Conservation (phyloP, 805 yeast species). For the Schwanniomyces polymorphus region DNA sequence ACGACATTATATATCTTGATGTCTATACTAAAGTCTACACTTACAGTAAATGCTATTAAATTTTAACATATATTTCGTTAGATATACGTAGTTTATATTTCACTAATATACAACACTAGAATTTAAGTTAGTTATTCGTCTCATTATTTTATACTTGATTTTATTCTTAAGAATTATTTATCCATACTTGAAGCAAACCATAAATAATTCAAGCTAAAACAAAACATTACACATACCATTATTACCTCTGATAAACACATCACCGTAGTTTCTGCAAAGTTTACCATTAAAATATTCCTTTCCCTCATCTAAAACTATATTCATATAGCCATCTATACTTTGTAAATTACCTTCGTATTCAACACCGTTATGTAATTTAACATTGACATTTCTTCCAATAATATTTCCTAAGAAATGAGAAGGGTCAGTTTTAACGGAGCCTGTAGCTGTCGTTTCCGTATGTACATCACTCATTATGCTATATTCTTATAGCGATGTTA, state of each 20-base stretch:
- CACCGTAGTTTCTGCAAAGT: slow-evolving; percentile 55
- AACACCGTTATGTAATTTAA: slow-evolving; percentile 83
- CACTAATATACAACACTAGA: slow-evolving; percentile 44
- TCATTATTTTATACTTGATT: not conserved
- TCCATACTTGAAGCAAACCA: not conserved
- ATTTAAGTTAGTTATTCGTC: slow-evolving; percentile 21
- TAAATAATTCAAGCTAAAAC: not conserved
- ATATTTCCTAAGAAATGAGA: slow-evolving; percentile 79
- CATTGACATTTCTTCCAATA: slow-evolving; percentile 76
- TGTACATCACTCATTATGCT: slow-evolving; percentile 10
- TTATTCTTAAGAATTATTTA: not conserved
- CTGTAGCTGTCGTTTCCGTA: not conserved
- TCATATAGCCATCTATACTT: slow-evolving; percentile 96
- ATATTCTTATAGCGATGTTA: not conserved
- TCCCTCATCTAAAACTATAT: slow-evolving; percentile 80
- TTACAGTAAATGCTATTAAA: not conserved
- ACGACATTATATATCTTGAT: not conserved
- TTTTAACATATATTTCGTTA: not conserved
- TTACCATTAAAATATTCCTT: slow-evolving; percentile 61
- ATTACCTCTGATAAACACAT: slow-evolving; percentile 85
- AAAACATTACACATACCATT: slow-evolving; percentile 55
- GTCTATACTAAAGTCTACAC: not conserved
- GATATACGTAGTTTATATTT: slow-evolving; percentile 17
- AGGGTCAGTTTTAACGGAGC: slow-evolving; percentile 51
- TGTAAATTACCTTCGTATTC: slow-evolving; percentile 69